Evolutionary conservation across 1,284 basidiomycete species (phyloP).

Genomic region (Irpex sp.): DNA sequence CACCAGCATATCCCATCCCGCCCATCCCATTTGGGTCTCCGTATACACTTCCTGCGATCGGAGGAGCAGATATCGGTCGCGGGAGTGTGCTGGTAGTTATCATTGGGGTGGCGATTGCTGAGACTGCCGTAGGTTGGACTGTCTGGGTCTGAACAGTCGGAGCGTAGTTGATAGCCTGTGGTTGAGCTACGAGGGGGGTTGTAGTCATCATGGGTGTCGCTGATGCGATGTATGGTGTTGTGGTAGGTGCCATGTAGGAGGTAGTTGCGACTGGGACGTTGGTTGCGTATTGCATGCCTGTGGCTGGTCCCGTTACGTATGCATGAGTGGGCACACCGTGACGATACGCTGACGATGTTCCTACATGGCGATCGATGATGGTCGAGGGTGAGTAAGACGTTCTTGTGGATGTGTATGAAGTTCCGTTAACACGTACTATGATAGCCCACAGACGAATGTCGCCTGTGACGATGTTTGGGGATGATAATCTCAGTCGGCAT

Average conservation of each 20-base stretch:
- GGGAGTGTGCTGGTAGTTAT: neutral
- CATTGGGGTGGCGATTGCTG: neutral
- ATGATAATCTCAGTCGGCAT: constrained; percentile 1
- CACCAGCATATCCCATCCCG: neutral
- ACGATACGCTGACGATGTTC: neutral
- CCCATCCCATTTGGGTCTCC: too few species aligned
- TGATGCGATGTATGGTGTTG: neutral
- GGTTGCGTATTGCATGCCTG: neutral
- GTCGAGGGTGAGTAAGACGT: too few species aligned
- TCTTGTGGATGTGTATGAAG: too few species aligned
- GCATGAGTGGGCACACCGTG: neutral
- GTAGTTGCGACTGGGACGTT: neutral
- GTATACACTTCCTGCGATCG: neutral
- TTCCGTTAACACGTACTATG: too few species aligned
- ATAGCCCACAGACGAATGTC: neutral
- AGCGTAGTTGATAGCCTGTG: neutral
- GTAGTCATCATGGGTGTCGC: neutral
- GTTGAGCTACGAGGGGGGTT: neutral
- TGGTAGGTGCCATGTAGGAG: neutral
- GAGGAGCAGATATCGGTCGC: neutral
- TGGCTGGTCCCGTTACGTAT: neutral
- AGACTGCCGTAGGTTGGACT: neutral
- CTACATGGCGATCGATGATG: neutral
- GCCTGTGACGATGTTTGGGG: neutral
- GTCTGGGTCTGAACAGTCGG: neutral